Evolutionary conservation across 176 grass and related monocot genomes (phyloP).

Genomic region (Coix lacrymajobi): DNA sequence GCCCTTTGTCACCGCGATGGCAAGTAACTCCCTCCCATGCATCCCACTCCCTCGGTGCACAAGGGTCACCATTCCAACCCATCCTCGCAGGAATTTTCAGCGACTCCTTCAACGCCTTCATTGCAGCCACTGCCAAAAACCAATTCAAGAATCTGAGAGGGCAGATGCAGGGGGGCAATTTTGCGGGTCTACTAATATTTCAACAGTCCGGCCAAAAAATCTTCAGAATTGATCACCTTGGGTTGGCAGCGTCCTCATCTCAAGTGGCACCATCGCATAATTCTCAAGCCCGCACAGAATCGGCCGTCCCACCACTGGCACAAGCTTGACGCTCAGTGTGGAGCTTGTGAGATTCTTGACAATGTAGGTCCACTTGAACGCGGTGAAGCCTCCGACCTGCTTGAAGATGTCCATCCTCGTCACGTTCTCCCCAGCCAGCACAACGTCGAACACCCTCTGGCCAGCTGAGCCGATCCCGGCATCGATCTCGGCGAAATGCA

Average conservation of each 20-base stretch:
- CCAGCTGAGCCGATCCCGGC: slow-evolving; percentile 40
- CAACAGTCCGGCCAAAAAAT: not conserved
- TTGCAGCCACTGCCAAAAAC: slow-evolving; percentile 60
- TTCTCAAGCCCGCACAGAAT: slow-evolving; percentile 94
- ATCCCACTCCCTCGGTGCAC: slow-evolving; percentile 82
- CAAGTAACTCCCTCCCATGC: slow-evolving; percentile 99
- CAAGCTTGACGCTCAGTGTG: slow-evolving; percentile 56
- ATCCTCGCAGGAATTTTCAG: slow-evolving; percentile 92
- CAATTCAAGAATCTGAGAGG: slow-evolving; percentile 14
- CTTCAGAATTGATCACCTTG: slow-evolving; percentile 52
- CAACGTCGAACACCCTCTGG: slow-evolving; percentile 84
- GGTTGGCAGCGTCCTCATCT: slow-evolving; percentile 47
- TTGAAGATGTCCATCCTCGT: slow-evolving; percentile 87
- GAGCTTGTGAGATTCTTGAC: slow-evolving; percentile 65
- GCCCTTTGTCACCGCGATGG: slow-evolving; percentile 51
- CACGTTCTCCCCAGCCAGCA: slow-evolving; percentile 54
- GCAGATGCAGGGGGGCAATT: not conserved
- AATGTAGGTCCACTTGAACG: slow-evolving; percentile 89
- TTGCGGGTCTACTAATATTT: not conserved
- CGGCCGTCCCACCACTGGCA: slow-evolving; percentile 70
- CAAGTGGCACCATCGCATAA: slow-evolving; percentile 89
- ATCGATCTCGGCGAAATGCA: slow-evolving; percentile 94
- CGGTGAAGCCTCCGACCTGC: slow-evolving; percentile 86
- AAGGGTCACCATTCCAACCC: slow-evolving; percentile 98
- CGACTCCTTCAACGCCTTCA: slow-evolving; percentile 79